These are phyloP conservation scores for Yamadazyma atlantica DNA, from an alignment of 1,139 yeast genomes.

Conservation along the genomic window DNA sequence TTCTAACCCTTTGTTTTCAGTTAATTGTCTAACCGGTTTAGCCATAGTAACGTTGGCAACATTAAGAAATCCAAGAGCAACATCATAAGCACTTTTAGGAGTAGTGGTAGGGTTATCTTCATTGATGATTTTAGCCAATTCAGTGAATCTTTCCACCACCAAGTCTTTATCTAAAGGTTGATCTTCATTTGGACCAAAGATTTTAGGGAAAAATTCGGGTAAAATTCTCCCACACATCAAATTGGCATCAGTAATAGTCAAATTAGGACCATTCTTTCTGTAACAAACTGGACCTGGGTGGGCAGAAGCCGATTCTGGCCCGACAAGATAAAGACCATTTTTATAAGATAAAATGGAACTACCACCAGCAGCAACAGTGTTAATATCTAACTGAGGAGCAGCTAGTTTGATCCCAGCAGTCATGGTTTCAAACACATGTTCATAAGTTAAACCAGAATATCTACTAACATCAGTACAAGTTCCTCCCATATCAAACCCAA, in stretches of 20 bases:
- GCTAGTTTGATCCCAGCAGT: constrained; percentile 57
- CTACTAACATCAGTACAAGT: constrained; percentile 59
- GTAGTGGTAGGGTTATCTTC: constrained; percentile 27
- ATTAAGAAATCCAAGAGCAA: constrained; percentile 21
- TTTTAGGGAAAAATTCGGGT: constrained; percentile 52
- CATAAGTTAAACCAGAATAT: constrained; percentile 35
- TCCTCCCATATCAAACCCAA: constrained; percentile 64
- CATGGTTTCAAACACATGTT: constrained; percentile 52
- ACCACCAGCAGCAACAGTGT: constrained; percentile 63
- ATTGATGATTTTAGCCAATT: constrained; percentile 42
- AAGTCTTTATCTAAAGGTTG: constrained; percentile 46
- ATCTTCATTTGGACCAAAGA: constrained; percentile 53
- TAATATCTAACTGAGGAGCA: constrained; percentile 57
- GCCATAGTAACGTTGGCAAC: constrained; percentile 24
- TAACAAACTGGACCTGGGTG: constrained; percentile 64
- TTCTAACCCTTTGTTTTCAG: constrained; percentile 22
- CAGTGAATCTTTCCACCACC: constrained; percentile 35
- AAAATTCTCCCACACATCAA: constrained; percentile 49
- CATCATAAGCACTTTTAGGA: constrained; percentile 23
- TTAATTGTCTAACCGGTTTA: constrained; percentile 21
- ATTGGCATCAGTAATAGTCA: constrained; percentile 60
- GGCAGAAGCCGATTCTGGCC: constrained; percentile 57
- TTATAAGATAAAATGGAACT: constrained; percentile 51
- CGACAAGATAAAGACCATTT: constrained; percentile 52
- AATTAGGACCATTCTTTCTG: constrained; percentile 50